Base-by-base conservation (phyloP, 2,329 filamentous ascomycete species). In the Sporothrix brunneoviolacea region DNA sequence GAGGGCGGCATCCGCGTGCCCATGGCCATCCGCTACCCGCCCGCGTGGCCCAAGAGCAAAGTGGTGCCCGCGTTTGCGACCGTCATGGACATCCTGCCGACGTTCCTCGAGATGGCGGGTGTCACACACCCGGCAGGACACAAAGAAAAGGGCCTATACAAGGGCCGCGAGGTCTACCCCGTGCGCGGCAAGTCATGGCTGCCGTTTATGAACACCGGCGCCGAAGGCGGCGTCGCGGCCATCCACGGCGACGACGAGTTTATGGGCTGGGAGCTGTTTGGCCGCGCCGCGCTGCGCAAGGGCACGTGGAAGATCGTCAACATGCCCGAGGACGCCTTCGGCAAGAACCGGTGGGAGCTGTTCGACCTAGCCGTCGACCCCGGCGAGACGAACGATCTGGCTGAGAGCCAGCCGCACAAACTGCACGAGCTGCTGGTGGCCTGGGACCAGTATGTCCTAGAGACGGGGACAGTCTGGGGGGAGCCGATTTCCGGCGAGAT, bases 1-100 rank as follows among this genome's bases (percentile, higher is more conserved):
- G 70, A 73, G 43, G 71, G 76, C 5, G 76, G 76, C 35, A 71
- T 79, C 10, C 70, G 73, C 15, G 74, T 77, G 3, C 76, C 75
- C 0, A 75, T 76, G 56, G 61, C 76, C 16, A 70, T 71, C 41
- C 43, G 54, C 50, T 16, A 64, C 13, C 47, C 41, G 45, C 21
- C 10, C 13, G 19, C 16, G 12, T 27, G 63, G 60, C 6, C 32
- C 48, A 19, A 73, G 78, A 52, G 72, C 71, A 44, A 44, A 16
- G 30, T 35, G 24, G 32, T 32, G 4, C 65, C 72, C 60, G 64
- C 70, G 39, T 79, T 79, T 62, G 69, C 73, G 4, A 76, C 73
- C 0, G 72, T 75, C 33, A 76, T 76, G 73, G 73, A 77, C 53
- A 65, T 77, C 2, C 66, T 71, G 2, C 74, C 73, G 0, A 72